A percentile compares a stretch with the other conserved stretches of the same genome.
Conservation (phyloP, 163 green algal genomes). For the Chloromonas sp. region DNA sequence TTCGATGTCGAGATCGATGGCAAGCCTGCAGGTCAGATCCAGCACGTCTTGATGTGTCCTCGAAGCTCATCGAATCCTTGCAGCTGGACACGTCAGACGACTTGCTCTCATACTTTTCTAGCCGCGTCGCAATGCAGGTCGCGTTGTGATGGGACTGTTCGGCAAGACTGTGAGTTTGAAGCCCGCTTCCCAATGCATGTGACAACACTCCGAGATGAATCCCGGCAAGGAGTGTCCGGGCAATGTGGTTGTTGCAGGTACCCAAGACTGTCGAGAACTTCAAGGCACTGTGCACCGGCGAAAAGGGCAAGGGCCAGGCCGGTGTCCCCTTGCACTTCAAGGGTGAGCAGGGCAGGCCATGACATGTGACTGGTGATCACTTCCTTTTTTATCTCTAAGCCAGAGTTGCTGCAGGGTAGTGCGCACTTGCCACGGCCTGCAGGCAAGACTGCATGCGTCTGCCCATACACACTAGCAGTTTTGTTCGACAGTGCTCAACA, state of each 20-base stretch:
- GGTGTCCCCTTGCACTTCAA: constrained; percentile 92
- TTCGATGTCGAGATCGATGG: constrained; percentile 96
- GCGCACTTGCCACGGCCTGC: no score
- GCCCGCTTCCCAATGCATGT: background rate
- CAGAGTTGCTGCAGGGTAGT: no score
- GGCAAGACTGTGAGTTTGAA: constrained; percentile 46
- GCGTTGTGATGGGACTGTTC: constrained; percentile 81
- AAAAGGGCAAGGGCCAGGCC: constrained; percentile 71
- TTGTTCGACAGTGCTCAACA: background rate
- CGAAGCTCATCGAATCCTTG: background rate
- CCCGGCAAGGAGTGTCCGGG: background rate
- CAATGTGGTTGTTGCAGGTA: constrained; percentile 32
- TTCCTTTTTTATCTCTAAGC: no score
- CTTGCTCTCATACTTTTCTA: no score
- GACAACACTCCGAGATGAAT: background rate
- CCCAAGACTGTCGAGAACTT: constrained; percentile 96
- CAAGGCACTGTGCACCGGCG: constrained; percentile 63
- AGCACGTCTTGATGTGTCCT: background rate
- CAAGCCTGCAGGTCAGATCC: constrained; percentile 39
- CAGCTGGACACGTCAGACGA: no score
- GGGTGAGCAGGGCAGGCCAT: constrained; percentile 26
- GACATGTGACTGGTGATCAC: no score
- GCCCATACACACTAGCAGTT: background rate
- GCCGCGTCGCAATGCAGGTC: constrained; percentile 26
- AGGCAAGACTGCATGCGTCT: no score